Base-by-base conservation (phyloP, 2,329 filamentous ascomycete genomes). In the Trichoderma oligosporum region DNA sequence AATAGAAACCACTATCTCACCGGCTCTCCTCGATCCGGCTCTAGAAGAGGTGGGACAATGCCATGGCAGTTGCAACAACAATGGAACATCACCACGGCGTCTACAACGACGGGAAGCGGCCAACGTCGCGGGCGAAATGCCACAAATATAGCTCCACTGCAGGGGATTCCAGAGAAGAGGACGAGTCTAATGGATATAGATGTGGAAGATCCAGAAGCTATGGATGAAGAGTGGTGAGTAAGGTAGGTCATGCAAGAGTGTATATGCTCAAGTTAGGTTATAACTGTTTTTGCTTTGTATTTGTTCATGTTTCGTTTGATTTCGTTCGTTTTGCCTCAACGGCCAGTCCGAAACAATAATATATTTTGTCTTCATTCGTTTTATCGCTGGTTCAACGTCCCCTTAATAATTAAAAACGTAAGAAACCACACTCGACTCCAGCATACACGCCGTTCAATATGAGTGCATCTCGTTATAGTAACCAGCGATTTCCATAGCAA, bases 151-250 rank as follows among this genome's bases (percentile, higher is more conserved):
- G 8, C n/a, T 39, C 47, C 33, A 8, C 9, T 51, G 47, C n/a
- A 18, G 2, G 18, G 9, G 14, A 33, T 18, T 24, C 18, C 27
- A 16, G 39, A 41, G 16, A n/a, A 16, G 8, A 9, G 7, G 4
- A 11, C 14, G 4, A 35, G 35, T 36, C 33, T 7, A 20, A 56
- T 56, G 53, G 53, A 56, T 7, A 16, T 56, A 11, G 53, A 56
- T 36, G 35, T 2, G 7, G 24, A 25, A 16, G 5, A 27, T 36
- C 3, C 16, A 6, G 35, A 52, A 8, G 27, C 18, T 46, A 20
- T 29, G 52, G 11, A 55, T 36, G 31, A 33, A 7, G 35, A 20
- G n/a, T 18, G 5, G 7, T 31, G 27, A 46, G 14, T 29, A 24
- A 11, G 7, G 33, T 14, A 46, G 25, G 38, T 31, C n/a, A n/a